These are phyloP conservation scores for Naganishia cerealis DNA, from an alignment of 1,284 basidiomycete species.

Conservation along the genomic window DNA sequence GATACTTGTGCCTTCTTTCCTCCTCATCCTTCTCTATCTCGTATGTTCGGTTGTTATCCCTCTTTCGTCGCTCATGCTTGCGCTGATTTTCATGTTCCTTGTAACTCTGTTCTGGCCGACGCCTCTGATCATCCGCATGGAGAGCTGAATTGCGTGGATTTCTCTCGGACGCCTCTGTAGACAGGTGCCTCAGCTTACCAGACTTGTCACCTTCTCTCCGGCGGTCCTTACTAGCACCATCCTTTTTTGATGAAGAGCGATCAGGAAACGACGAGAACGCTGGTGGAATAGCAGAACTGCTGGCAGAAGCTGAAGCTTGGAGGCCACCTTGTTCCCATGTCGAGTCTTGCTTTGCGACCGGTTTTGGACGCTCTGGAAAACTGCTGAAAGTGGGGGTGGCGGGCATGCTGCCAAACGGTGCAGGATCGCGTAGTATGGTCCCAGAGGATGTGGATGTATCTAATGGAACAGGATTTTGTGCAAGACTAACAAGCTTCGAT, in stretches of 20 bases:
- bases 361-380: constrained; percentile 24
- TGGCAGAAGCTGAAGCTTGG: constrained; percentile 6
- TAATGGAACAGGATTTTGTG: background rate
- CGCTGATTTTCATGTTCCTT: constrained; percentile 7
- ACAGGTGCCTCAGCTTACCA: background rate
- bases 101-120: background rate
- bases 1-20: background rate
- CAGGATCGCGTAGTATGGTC: background rate
- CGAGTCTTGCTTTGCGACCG: background rate
- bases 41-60: background rate
- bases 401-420: background rate
- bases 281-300: background rate
- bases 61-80: background rate
- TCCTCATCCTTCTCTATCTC: constrained; percentile 14
- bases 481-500: background rate
- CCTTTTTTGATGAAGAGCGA: background rate
- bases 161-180: background rate
- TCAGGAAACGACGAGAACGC: constrained; percentile 30
- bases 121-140: constrained; percentile 1
- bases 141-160: background rate
- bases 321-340: constrained; percentile 20
- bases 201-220: background rate
- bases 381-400: constrained; percentile 25
- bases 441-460: background rate
- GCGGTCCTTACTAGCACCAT: background rate